Percentiles rank a stretch among this genome's conserved stretches.
These are phyloP conservation scores for Acer campestre DNA, from an alignment of 345 rosid genomes.

Conservation along the genomic window DNA sequence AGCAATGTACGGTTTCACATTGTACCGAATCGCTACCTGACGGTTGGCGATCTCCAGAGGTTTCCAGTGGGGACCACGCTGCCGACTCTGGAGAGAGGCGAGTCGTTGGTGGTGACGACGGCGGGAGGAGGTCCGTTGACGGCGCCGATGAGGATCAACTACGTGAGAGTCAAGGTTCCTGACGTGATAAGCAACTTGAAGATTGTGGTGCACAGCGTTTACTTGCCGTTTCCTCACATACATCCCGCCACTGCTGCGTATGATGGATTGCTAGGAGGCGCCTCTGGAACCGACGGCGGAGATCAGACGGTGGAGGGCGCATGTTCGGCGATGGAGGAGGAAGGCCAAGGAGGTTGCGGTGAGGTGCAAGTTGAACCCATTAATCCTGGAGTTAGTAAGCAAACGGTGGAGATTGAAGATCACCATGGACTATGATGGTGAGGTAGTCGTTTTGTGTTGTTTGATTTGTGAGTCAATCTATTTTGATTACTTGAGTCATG, in stretches of 20 bases:
- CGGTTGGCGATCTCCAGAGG: constrained; percentile 42
- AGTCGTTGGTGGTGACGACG: constrained; percentile 41
- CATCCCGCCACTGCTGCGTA: constrained; percentile 28
- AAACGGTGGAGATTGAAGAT: constrained; percentile 40
- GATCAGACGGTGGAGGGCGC: constrained; percentile 18
- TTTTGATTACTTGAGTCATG: constrained; percentile 5
- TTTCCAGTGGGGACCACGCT: constrained; percentile 42
- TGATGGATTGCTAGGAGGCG: constrained; percentile 28
- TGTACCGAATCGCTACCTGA: constrained; percentile 51
- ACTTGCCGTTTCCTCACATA: constrained; percentile 55
- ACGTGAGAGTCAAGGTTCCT: constrained; percentile 51
- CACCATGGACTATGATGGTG: constrained; percentile 39
- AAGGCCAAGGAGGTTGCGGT: constrained; percentile 24
- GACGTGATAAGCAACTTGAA: constrained; percentile 53
- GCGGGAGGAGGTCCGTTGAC: constrained; percentile 22
- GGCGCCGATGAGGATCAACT: constrained; percentile 52
- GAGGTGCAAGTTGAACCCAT: neutral
- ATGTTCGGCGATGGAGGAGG: constrained; percentile 20
- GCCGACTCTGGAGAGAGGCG: constrained; percentile 40
- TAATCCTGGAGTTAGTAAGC: constrained; percentile 4
- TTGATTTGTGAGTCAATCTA: neutral
- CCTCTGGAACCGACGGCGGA: constrained; percentile 11
- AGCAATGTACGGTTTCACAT: constrained; percentile 56
- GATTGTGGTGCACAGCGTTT: constrained; percentile 52
- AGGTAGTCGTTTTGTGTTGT: neutral